Percentiles rank a stretch among this genome's conserved stretches.
phyloP scores from a whole-genome alignment of 306 rosid genomes.

The Quillaja saponaria region DNA sequence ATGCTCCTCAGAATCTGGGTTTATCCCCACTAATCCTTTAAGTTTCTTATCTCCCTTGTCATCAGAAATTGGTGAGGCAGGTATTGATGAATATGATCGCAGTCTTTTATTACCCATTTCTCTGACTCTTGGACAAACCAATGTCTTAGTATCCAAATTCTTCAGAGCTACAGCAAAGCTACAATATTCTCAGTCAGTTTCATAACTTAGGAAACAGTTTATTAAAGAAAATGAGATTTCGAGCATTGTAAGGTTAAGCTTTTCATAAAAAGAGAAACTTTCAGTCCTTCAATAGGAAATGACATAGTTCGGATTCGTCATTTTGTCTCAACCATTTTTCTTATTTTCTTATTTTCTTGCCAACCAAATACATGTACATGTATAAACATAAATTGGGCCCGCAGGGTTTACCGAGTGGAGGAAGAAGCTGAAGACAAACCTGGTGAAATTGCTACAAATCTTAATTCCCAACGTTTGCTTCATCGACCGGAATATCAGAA shows the following conservation, averaged over 20 bases:
- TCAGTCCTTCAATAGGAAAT: too few species aligned
- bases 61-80: slow-evolving; percentile 29
- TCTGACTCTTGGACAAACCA: slow-evolving; percentile 37
- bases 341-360: too few species aligned
- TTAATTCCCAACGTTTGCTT: neutral
- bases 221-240: too few species aligned
- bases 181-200: slow-evolving; percentile 32
- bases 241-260: too few species aligned
- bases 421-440: too few species aligned
- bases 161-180: slow-evolving; percentile 55
- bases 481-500: neutral
- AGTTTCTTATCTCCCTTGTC: slow-evolving; percentile 39
- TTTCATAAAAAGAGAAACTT: too few species aligned
- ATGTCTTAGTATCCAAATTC: slow-evolving; percentile 43
- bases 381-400: too few species aligned
- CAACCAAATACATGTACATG: too few species aligned
- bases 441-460: too few species aligned
- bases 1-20: slow-evolving; percentile 34
- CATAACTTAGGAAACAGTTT: neutral
- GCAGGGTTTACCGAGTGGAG: too few species aligned
- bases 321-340: too few species aligned
- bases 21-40: slow-evolving; percentile 40
- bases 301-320: too few species aligned
- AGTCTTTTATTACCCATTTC: slow-evolving; percentile 51
- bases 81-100: slow-evolving; percentile 43